Conservation (phyloP, 2,329 filamentous ascomycete species). For the Sclerotinia minor region DNA sequence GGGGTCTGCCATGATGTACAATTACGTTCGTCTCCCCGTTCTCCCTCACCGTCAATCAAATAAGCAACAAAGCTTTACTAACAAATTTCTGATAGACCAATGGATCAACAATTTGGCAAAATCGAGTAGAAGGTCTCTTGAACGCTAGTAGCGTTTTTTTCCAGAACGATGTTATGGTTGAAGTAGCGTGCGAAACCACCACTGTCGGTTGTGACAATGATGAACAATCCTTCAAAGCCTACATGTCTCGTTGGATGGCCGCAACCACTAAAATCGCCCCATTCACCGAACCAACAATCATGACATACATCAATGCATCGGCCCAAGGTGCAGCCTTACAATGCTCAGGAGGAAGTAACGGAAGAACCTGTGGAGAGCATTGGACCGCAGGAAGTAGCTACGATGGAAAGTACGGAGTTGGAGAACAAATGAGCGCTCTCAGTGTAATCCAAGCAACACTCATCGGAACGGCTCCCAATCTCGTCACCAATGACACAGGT, state of each 20-base stretch:
- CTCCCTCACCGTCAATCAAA: not conserved
- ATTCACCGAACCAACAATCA: constrained; percentile 54
- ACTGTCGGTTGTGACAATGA: constrained; percentile 60
- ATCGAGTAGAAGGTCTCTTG: constrained; percentile 57
- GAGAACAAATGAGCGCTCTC: constrained; percentile 69
- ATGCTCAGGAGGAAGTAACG: constrained; percentile 52
- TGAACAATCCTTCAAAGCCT: constrained; percentile 63
- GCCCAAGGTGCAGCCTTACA: constrained; percentile 54
- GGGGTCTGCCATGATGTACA: constrained; percentile 52
- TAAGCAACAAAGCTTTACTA: constrained; percentile 10
- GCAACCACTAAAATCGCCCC: constrained; percentile 64
- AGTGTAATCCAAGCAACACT: constrained; percentile 64
- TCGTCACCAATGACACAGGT: constrained; percentile 53
- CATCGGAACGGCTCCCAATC: constrained; percentile 47
- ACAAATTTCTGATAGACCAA: constrained; percentile 33
- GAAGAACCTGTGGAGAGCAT: constrained; percentile 59
- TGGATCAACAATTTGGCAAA: constrained; percentile 51
- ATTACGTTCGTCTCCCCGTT: constrained; percentile 44
- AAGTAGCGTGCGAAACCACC: constrained; percentile 59
- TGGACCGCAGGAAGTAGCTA: constrained; percentile 57
- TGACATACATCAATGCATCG: constrained; percentile 55
- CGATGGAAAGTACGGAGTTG: constrained; percentile 62
- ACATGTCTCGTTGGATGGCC: constrained; percentile 61
- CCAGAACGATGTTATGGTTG: constrained; percentile 59
- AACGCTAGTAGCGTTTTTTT: constrained; percentile 57